A percentile compares a stretch with the other conserved stretches of the same genome.
Evolutionary conservation across 73 alveolate species (phyloP).

Genomic region (Effrenium voratum): DNA sequence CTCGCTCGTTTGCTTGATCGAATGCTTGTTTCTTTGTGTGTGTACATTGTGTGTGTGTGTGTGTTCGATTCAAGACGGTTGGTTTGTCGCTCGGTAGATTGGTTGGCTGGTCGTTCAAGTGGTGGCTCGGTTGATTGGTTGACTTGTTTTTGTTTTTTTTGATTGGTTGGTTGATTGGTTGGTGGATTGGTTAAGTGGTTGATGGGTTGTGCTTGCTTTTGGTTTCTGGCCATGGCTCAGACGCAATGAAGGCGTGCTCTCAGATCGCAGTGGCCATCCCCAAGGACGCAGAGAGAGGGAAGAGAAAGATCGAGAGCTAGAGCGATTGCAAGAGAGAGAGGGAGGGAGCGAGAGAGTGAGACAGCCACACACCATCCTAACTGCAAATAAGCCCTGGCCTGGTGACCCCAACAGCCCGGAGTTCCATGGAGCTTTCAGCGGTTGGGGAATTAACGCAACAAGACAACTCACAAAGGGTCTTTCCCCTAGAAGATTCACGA

Average conservation of each 20-base stretch:
- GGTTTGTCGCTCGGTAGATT: neutral
- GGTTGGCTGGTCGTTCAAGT: neutral
- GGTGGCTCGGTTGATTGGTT: neutral
- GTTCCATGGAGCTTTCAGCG: neutral
- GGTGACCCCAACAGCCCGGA: neutral
- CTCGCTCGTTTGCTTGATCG: neutral
- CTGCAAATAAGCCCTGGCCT: neutral
- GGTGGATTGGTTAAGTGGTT: neutral
- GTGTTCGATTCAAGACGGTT: neutral
- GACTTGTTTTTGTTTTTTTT: neutral
- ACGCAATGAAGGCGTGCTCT: neutral
- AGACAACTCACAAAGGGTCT: neutral
- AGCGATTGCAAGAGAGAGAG: neutral
- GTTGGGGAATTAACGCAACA: neutral
- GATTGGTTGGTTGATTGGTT: neutral
- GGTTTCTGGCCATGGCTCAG: neutral
- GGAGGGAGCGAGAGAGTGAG: neutral
- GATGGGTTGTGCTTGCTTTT: neutral
- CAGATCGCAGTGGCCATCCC: conserved; percentile 11
- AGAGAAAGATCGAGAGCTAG: neutral
- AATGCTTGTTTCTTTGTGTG: neutral
- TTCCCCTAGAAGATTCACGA: neutral
- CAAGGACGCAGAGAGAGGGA: conserved; percentile 8
- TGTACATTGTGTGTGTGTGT: neutral
- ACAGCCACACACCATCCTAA: neutral